Evolutionary conservation across 768 basidiomycete species (phyloP).

Genomic region (Wakefieldia striispora): DNA sequence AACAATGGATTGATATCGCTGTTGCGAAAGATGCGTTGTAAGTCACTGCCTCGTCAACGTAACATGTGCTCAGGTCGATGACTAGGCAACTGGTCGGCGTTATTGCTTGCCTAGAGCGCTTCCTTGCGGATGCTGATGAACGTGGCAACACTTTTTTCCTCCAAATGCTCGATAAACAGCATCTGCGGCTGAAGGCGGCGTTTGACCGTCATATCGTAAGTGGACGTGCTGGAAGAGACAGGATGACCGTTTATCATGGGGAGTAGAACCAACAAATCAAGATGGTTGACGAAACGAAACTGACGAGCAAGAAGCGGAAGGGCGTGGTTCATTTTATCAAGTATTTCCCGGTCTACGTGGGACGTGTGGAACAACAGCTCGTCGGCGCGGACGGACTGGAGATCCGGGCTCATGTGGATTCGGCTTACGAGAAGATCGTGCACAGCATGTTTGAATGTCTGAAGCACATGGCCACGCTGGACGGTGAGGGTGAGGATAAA

Average conservation of each 20-base stretch:
- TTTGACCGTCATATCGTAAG: conserved; percentile 77
- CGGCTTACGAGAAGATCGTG: conserved; percentile 85
- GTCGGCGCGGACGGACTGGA: conserved; percentile 73
- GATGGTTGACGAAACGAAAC: conserved; percentile 84
- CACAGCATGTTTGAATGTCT: conserved; percentile 89
- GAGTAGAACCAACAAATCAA: conserved; percentile 81
- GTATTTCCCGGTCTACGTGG: conserved; percentile 87
- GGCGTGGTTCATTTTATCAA: conserved; percentile 92
- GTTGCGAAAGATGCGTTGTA: conserved; percentile 77
- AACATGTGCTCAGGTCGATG: conserved; percentile 3
- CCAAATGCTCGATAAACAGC: conserved; percentile 77
- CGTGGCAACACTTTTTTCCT: conserved; percentile 73
- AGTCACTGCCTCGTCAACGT: conserved; percentile 1
- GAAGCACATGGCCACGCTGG: conserved; percentile 95
- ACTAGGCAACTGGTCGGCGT: conserved; percentile 83
- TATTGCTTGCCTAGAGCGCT: conserved; percentile 73
- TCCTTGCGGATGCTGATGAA: conserved; percentile 75
- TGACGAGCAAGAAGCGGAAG: conserved; percentile 88
- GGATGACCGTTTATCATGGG: conserved; percentile 1
- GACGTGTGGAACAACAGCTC: conserved; percentile 81
- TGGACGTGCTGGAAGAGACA: not conserved
- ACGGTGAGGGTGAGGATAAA: conserved; percentile 92
- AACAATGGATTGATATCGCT: conserved; percentile 80
- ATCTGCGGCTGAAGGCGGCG: conserved; percentile 67
- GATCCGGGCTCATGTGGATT: conserved; percentile 73